Evolutionary conservation across 2,329 filamentous ascomycete species (phyloP).

Genomic region (Hypomyces rosellus): DNA sequence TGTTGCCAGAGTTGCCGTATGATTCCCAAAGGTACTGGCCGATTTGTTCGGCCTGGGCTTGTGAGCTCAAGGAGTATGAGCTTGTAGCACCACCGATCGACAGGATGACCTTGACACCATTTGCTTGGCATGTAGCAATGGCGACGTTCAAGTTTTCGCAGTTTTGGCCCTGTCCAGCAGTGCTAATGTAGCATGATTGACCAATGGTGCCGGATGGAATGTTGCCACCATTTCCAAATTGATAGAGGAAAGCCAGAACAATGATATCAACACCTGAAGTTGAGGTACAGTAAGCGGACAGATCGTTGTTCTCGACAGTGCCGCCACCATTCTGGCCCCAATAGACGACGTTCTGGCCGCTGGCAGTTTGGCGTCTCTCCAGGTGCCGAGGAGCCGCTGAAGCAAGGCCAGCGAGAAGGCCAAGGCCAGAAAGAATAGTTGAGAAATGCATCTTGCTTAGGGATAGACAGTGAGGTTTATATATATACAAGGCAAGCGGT

Average conservation of each 20-base stretch:
- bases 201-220: constrained; percentile 36
- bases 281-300: constrained; percentile 31
- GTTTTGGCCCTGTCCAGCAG: constrained; percentile 23
- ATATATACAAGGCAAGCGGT: neutral
- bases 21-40: constrained; percentile 15
- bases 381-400: constrained; percentile 8
- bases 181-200: constrained; percentile 31
- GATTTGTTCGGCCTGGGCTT: constrained; percentile 10
- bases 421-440: constrained; percentile 1
- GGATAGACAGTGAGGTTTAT: neutral
- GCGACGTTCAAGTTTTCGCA: constrained; percentile 10
- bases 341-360: constrained; percentile 24
- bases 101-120: constrained; percentile 14
- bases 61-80: constrained; percentile 7
- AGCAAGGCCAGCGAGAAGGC: constrained; percentile 8
- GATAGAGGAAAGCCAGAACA: constrained; percentile 35
- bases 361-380: constrained; percentile 10
- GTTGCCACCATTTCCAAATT: constrained; percentile 28
- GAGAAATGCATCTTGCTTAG: constrained; percentile 5
- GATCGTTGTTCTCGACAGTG: constrained; percentile 29
- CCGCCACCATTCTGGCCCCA: constrained; percentile 23
- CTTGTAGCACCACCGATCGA: constrained; percentile 13
- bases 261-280: constrained; percentile 34
- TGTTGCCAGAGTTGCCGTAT: constrained; percentile 10
- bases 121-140: constrained; percentile 11